Percentiles rank a stretch among this genome's conserved stretches.
phyloP scores from a whole-genome alignment of 1,284 basidiomycete species.

The Malassezia nana region DNA sequence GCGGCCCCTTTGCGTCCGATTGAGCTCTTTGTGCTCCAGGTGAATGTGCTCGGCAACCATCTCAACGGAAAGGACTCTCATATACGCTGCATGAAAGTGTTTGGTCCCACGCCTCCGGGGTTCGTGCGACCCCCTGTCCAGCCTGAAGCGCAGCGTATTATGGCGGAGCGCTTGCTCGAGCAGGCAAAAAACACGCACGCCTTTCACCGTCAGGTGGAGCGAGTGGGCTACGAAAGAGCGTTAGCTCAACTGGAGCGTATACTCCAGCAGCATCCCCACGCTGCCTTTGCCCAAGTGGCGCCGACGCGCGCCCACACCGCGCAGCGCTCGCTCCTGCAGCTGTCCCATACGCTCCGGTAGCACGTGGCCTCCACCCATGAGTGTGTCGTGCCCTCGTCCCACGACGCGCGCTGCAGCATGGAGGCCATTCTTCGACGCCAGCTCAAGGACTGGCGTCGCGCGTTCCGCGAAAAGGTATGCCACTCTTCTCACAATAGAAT shows the following conservation, averaged over 20 bases:
- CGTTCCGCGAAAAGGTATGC: slow-evolving; percentile 7
- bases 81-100: slow-evolving; percentile 73
- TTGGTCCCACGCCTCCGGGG: slow-evolving; percentile 52
- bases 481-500: slow-evolving; percentile 3
- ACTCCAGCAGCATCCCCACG: slow-evolving; percentile 9
- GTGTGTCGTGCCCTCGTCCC: background rate
- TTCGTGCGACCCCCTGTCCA: background rate
- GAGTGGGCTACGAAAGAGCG: slow-evolving; percentile 14
- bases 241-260: slow-evolving; percentile 8
- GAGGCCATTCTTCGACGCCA: slow-evolving; percentile 16
- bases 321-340: slow-evolving; percentile 1
- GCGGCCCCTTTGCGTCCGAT: slow-evolving; percentile 53
- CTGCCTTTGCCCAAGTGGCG: background rate
- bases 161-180: slow-evolving; percentile 9
- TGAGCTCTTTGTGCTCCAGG: slow-evolving; percentile 76
- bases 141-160: background rate
- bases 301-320: background rate
- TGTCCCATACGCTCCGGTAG: slow-evolving; percentile 16
- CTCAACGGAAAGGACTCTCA: slow-evolving; percentile 99
- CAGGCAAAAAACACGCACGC: slow-evolving; percentile 11
- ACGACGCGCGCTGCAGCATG: slow-evolving; percentile 1
- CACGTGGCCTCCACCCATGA: slow-evolving; percentile 9
- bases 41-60: slow-evolving; percentile 84
- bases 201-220: slow-evolving; percentile 7
- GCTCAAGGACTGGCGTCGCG: slow-evolving; percentile 17